Percentiles rank a stretch among this genome's conserved stretches.
These are phyloP conservation scores for Artemisia annua DNA, from an alignment of 129 eudicot species.

Conservation along the genomic window DNA sequence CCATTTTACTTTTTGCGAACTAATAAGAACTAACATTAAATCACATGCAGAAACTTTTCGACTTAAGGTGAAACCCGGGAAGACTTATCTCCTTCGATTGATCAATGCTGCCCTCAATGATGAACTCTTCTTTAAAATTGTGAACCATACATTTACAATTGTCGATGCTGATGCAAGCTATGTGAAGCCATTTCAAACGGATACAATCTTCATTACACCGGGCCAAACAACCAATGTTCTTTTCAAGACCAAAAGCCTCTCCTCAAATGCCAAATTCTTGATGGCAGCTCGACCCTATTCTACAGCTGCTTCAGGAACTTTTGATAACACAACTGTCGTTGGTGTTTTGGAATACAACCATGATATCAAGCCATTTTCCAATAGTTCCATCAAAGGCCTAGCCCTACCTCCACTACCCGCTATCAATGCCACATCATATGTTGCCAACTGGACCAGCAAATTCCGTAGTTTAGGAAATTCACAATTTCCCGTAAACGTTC, in stretches of 20 bases:
- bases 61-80: slow-evolving; percentile 44
- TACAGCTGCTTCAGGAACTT: slow-evolving; percentile 36
- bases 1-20: not conserved
- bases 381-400: slow-evolving; percentile 23
- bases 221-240: slow-evolving; percentile 54
- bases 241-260: slow-evolving; percentile 36
- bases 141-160: slow-evolving; percentile 55
- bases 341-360: slow-evolving; percentile 39
- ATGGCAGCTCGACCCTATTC: slow-evolving; percentile 47
- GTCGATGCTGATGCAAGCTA: slow-evolving; percentile 48
- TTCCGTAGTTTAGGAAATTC: too few relatives aligned
- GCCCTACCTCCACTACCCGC: slow-evolving; percentile 30
- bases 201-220: slow-evolving; percentile 34
- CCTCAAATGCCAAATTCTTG: slow-evolving; percentile 28
- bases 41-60: slow-evolving; percentile 34
- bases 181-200: slow-evolving; percentile 43
- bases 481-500: too few relatives aligned
- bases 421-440: slow-evolving; percentile 35
- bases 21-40: not conserved
- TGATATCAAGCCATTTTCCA: not conserved
- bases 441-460: too few relatives aligned
- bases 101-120: slow-evolving; percentile 50
- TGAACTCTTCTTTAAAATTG: slow-evolving; percentile 44
- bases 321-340: slow-evolving; percentile 42
- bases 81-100: slow-evolving; percentile 38